Evolutionary conservation across 164 flowering plant species (phyloP).

Genomic region (Piper betle): DNA sequence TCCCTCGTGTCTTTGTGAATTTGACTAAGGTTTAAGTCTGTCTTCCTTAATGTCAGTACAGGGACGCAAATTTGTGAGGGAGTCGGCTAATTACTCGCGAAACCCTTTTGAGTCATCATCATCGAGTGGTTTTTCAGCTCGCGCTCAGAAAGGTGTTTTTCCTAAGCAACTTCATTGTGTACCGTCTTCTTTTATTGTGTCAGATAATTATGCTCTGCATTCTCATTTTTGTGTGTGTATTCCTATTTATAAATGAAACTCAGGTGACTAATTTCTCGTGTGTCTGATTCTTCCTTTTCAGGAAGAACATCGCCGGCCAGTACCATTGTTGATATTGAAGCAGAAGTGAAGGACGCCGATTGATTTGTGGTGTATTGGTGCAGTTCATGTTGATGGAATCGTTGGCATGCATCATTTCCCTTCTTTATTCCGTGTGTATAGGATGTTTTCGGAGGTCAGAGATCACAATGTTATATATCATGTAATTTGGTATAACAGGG

Average conservation of each 20-base stretch:
- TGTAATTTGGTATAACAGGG: no score
- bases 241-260: not conserved
- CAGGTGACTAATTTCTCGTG: not conserved
- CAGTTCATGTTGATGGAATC: not conserved
- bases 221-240: no score
- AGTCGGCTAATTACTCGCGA: constrained; percentile 34
- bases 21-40: not conserved
- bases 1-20: not conserved
- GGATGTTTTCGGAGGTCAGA: not conserved
- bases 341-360: constrained; percentile 72
- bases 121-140: constrained; percentile 37
- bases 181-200: not conserved
- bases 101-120: constrained; percentile 36
- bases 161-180: not conserved
- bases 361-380: constrained; percentile 14
- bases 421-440: not conserved
- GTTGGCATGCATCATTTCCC: not conserved
- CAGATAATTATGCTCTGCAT: not conserved
- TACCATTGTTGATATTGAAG: constrained; percentile 72
- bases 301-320: constrained; percentile 33
- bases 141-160: constrained; percentile 44
- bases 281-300: constrained; percentile 6
- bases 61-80: constrained; percentile 47
- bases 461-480: no score
- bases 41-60: constrained; percentile 40